Evolutionary conservation across 1,139 yeast species (phyloP).

Genomic region (Saccharomyces uvarum): DNA sequence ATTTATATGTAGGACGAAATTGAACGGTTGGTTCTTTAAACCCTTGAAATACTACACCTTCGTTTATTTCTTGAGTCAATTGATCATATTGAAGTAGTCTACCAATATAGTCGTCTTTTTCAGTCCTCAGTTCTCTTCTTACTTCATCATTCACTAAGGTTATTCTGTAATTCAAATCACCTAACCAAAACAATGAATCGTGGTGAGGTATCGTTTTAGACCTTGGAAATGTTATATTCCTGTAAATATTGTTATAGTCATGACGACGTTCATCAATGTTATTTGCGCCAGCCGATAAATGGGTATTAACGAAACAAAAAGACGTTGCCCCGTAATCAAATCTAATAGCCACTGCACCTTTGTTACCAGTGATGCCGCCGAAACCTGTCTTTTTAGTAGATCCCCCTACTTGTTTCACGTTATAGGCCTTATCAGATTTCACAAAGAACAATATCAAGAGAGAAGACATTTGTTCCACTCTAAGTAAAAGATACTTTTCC

Average conservation of each 20-base stretch:
- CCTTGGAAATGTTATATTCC: constrained; percentile 41
- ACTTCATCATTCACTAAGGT: constrained; percentile 62
- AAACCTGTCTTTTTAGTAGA: constrained; percentile 85
- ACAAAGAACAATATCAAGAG: constrained; percentile 62
- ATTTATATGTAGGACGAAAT: constrained; percentile 88
- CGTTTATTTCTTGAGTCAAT: constrained; percentile 59
- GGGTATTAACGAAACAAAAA: constrained; percentile 77
- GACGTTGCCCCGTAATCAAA: constrained; percentile 68
- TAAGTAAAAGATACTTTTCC: constrained; percentile 53
- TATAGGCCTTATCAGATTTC: constrained; percentile 44
- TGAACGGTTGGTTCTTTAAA: constrained; percentile 70
- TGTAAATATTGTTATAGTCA: constrained; percentile 59
- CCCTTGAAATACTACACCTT: constrained; percentile 63
- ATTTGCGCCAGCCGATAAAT: constrained; percentile 82
- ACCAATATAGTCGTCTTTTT: constrained; percentile 41
- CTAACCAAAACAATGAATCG: constrained; percentile 84
- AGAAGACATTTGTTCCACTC: constrained; percentile 88
- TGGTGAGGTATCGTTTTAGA: constrained; percentile 56
- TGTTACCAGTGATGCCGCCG: constrained; percentile 92
- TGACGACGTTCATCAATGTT: constrained; percentile 75
- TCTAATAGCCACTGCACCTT: constrained; percentile 87
- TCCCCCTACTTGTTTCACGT: constrained; percentile 63
- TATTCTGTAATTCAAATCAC: constrained; percentile 87
- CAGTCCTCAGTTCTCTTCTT: constrained; percentile 36
- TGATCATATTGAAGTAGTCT: constrained; percentile 69